Evolutionary conservation across 441 rosid species (phyloP).

Genomic region (Bocquillonia castaneifolia): DNA sequence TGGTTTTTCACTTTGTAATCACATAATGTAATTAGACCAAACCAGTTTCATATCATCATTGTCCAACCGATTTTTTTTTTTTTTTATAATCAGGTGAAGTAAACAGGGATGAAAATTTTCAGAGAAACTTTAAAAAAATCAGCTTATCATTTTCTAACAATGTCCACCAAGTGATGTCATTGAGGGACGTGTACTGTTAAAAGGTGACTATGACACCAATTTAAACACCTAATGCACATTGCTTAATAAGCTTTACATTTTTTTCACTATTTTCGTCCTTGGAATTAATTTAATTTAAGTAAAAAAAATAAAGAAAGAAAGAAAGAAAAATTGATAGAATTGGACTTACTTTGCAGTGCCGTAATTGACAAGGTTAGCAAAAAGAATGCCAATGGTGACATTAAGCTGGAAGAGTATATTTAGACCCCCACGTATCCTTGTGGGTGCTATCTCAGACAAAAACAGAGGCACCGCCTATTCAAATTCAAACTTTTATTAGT

Average conservation of each 20-base stretch:
- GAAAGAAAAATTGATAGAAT: background rate
- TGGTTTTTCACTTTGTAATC: background rate
- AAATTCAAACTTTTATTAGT: background rate
- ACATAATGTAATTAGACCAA: background rate
- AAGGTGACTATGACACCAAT: no score
- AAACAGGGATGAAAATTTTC: no score
- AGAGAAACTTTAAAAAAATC: background rate
- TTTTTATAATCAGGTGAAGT: no score
- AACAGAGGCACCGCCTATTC: slow-evolving; percentile 82
- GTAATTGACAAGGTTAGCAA: slow-evolving; percentile 79
- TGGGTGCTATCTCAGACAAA: slow-evolving; percentile 88
- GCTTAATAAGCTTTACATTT: no score
- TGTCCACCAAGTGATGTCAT: background rate
- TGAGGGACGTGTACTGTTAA: background rate
- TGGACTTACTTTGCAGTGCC: slow-evolving; percentile 73
- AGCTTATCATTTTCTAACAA: background rate
- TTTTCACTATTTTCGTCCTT: no score
- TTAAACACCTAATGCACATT: no score
- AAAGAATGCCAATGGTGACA: slow-evolving; percentile 85
- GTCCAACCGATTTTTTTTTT: no score
- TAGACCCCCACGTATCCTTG: slow-evolving; percentile 81
- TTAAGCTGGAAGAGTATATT: slow-evolving; percentile 88
- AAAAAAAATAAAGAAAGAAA: background rate
- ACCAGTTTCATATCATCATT: background rate
- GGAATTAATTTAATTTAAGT: no score